phyloP scores from a whole-genome alignment of 2,329 filamentous ascomycete species.

The Diatrype stigma region DNA sequence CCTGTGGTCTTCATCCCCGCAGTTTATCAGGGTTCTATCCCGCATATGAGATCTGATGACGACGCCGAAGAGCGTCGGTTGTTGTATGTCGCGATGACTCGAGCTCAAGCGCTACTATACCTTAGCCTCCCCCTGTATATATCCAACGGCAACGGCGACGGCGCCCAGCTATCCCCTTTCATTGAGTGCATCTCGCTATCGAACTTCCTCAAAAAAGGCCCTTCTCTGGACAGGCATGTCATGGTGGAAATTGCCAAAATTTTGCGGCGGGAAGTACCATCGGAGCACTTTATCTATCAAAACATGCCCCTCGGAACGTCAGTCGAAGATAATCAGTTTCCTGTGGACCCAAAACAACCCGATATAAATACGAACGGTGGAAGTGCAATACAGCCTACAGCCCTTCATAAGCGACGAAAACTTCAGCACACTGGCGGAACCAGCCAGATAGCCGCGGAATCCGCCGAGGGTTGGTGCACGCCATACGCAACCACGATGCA shows the following conservation, averaged over 20 bases:
- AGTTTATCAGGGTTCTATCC: slow-evolving; percentile 85
- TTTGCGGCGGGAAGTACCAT: slow-evolving; percentile 58
- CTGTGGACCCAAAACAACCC: slow-evolving; percentile 53
- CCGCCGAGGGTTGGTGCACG: slow-evolving; percentile 29
- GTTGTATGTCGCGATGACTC: slow-evolving; percentile 94
- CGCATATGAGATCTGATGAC: slow-evolving; percentile 82
- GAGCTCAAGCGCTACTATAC: slow-evolving; percentile 82
- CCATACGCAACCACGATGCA: slow-evolving; percentile 60
- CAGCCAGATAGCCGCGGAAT: slow-evolving; percentile 35
- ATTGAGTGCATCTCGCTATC: slow-evolving; percentile 44
- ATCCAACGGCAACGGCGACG: slow-evolving; percentile 51
- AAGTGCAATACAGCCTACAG: slow-evolving; percentile 7
- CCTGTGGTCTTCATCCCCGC: slow-evolving; percentile 90
- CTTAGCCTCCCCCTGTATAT: slow-evolving; percentile 73
- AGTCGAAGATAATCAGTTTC: slow-evolving; percentile 65
- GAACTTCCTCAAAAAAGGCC: slow-evolving; percentile 52
- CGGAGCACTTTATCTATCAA: slow-evolving; percentile 49
- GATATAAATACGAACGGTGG: slow-evolving; percentile 29
- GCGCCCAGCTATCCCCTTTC: slow-evolving; percentile 69
- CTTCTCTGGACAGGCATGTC: slow-evolving; percentile 60
- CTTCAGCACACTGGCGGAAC: slow-evolving; percentile 24
- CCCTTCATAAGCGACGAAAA: slow-evolving; percentile 25
- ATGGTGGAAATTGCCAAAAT: slow-evolving; percentile 69
- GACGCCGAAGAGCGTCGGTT: slow-evolving; percentile 81
- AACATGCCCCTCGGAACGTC: slow-evolving; percentile 49